These are phyloP conservation scores for Ophiorrhiza pumila DNA, from an alignment of 257 asterid species.

Conservation along the genomic window DNA sequence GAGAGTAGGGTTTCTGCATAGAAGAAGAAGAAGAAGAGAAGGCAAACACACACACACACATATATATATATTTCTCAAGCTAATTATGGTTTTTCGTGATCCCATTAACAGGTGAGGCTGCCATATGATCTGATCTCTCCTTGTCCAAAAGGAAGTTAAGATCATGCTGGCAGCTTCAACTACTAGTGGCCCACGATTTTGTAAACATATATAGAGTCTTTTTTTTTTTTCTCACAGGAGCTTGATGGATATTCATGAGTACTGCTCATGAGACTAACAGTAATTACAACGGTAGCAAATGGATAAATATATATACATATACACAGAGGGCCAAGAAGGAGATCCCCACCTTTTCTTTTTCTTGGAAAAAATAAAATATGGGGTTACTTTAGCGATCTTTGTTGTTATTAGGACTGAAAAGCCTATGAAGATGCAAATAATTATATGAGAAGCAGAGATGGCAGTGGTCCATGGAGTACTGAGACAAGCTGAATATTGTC, in stretches of 20 bases:
- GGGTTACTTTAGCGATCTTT: neutral
- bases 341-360: neutral
- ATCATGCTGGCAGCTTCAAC: constrained; percentile 90
- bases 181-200: constrained; percentile 19
- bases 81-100: neutral
- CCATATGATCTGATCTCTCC: constrained; percentile 36
- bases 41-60: neutral
- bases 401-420: constrained; percentile 18
- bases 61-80: no score
- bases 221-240: no score
- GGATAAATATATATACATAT: neutral
- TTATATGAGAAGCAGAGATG: constrained; percentile 15
- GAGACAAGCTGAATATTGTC: constrained; percentile 59
- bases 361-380: neutral
- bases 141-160: constrained; percentile 33
- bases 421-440: neutral
- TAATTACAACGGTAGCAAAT: neutral
- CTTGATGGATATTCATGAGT: neutral
- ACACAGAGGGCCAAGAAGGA: neutral
- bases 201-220: neutral
- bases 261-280: neutral
- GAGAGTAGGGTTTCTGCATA: neutral
- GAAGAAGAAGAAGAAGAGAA: neutral
- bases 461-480: constrained; percentile 57
- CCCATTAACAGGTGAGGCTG: constrained; percentile 28